phyloP scores from a whole-genome alignment of 306 rosid genomes.

The Cicer bijugum region DNA sequence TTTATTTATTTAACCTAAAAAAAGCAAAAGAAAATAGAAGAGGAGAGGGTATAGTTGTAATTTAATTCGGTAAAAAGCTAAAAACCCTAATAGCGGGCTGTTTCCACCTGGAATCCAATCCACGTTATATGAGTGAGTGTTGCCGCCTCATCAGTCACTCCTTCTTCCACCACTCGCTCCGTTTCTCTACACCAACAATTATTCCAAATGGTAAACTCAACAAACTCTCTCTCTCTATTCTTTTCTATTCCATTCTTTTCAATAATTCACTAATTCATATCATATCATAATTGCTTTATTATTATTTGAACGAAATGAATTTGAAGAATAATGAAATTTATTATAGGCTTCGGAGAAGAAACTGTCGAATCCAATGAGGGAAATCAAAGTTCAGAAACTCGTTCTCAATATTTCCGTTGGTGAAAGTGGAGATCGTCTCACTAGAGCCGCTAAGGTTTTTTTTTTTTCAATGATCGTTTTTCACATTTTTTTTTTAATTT shows the following conservation, averaged over 20 bases:
- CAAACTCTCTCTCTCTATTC: neutral
- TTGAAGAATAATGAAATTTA: neutral
- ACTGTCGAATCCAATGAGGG: conserved; percentile 76
- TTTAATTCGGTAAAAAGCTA: too few relatives aligned
- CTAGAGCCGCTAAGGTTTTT: conserved; percentile 75
- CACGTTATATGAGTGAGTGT: neutral
- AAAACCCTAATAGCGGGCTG: too few relatives aligned
- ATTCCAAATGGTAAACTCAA: conserved; percentile 17
- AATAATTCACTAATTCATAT: too few relatives aligned
- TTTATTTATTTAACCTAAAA: too few relatives aligned
- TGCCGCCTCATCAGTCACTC: neutral
- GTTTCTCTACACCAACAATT: neutral
- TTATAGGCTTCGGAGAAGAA: conserved; percentile 78
- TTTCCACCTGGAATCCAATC: too few relatives aligned
- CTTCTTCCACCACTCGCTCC: neutral
- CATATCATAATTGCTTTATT: too few relatives aligned
- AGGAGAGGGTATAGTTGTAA: too few relatives aligned
- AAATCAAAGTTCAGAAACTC: conserved; percentile 78
- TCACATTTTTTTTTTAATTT: neutral
- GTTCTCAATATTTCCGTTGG: conserved; percentile 85
- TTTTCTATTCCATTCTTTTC: neutral
- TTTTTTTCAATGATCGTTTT: neutral
- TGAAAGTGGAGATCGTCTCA: conserved; percentile 83
- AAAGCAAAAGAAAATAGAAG: too few relatives aligned
- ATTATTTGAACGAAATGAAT: neutral